phyloP scores from a whole-genome alignment of 257 asterid genomes.

The Fraxinus pennsylvanica region DNA sequence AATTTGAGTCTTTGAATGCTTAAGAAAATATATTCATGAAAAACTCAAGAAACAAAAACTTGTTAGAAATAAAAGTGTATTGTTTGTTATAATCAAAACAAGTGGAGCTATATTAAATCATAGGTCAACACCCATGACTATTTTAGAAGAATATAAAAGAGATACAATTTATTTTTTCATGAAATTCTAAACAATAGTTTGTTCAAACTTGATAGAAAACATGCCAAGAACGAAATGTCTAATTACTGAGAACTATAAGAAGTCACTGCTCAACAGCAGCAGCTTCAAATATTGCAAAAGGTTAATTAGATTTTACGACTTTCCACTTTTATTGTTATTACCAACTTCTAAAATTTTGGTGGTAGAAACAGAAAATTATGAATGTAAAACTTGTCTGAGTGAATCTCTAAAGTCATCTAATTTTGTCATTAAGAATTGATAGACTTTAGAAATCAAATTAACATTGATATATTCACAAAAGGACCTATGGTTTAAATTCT shows the following conservation, averaged over 20 bases:
- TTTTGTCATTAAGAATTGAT: neutral
- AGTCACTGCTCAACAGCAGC: neutral
- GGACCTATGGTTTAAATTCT: neutral
- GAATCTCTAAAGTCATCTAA: neutral
- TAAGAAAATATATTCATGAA: no score
- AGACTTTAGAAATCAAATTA: neutral
- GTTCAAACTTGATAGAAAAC: no score
- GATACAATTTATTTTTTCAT: no score
- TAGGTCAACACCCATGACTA: no score
- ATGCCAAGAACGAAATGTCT: neutral
- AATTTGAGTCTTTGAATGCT: no score
- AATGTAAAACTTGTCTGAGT: no score
- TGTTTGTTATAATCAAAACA: no score
- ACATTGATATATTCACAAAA: neutral
- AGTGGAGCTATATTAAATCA: no score
- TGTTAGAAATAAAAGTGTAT: no score
- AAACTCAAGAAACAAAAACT: no score
- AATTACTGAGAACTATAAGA: neutral
- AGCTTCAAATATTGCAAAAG: neutral
- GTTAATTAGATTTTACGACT: neutral
- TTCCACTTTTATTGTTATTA: neutral
- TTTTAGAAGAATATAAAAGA: no score
- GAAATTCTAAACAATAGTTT: no score
- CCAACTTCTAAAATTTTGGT: neutral
- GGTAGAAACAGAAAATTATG: neutral